Evolutionary conservation across 768 basidiomycete species (phyloP), one percentile per base, ranked within the genome.

Genomic region (Mycena galopus): DNA sequence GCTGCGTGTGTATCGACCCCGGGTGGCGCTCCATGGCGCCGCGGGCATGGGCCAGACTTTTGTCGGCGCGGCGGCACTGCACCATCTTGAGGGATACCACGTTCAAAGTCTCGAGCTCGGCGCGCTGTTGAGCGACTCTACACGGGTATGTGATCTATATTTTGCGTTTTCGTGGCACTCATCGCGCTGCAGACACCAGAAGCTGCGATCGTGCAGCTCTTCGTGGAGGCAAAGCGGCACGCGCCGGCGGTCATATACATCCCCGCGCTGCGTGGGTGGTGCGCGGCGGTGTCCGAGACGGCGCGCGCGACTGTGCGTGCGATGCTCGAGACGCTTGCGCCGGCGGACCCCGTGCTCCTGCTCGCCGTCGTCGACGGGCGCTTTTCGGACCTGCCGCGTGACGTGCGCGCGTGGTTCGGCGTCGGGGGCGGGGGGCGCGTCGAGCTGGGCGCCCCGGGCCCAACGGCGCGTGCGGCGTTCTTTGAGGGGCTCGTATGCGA

Each of bases 161-260:
- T 29, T 12, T 8, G 56, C 4, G 55, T 44, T 11, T 44, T 32
- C 19, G 37, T 60, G 10, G 35, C n/a, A n/a, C 75, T 39, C 59
- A 67, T 3, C 58, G 50, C 39, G 17, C 19, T 55, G 32, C 39
- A 97, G 96, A 95, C 95, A 1, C 82, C 91, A 6, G 98, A 99
- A 82, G 95, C 98, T 1, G 93, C 95, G 2, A 91, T 98, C 65
- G 96, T 98, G 5, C 97, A 99, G 76, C 86, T 98, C 21, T 98
- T 99, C 78, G 88, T 97, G 25, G 98, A 99, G 81, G 98, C 97
- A 0, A 99, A 98, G 79, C 92, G 97, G 30, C 95, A 98, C 79
- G 96, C 97, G 76, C 98, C 98, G 0, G 96, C 96, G 0, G 93
- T 99, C 42, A 89, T 99, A 58, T 99, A 97, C 81, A 95, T 99